Base-by-base conservation (phyloP, 129 eudicot genomes). In the Artemisia annua region DNA sequence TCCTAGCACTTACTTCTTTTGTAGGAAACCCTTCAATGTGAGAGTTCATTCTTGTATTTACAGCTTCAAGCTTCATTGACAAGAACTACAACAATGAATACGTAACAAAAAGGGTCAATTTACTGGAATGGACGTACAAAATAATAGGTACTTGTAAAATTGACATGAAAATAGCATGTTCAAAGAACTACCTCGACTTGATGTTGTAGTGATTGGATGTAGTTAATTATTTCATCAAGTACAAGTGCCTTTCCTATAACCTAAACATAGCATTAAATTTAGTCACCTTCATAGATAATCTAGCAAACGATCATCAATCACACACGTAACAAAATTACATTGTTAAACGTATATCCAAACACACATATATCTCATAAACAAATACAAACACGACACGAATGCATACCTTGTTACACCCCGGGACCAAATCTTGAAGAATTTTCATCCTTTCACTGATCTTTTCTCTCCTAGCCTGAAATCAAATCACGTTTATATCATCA, bases 11-110 rank as follows among this genome's bases (percentile, higher is more conserved):
- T 85, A 90, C 98, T 61, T 84, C 91, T 90, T 90, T 93, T 56
- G 86, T 58, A 48, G 88, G 87, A 65, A 82, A 89, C 32, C 89
- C 89, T 78, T 86, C 91, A 28, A 84, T 75, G 11, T 86, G 68
- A 28, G 90, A 82, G 63, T 55, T 80, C 83, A 84, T 80, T 66
- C 90, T 83, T 76, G 98, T 73, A 78, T 86, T 90, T 52, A 93
- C 98, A 56, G 96, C 97, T 87, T 93, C 98, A 78, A 93, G 98
- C 86, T 93, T 93, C 97, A 93, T 87, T 10, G 97, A 93, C 78
- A 93, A 79, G 79, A 93, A 93, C 98, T 93, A 78, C 73, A 84
- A 55, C 30, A 79, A 56, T 61, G 53, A 76, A 59, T 22, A 22
- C 11, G 82, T 60, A 1, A 53, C 63, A 48, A 55, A 75, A 4